Conservation (phyloP, 2,329 filamentous ascomycete species). For the Truncatella angustata region DNA sequence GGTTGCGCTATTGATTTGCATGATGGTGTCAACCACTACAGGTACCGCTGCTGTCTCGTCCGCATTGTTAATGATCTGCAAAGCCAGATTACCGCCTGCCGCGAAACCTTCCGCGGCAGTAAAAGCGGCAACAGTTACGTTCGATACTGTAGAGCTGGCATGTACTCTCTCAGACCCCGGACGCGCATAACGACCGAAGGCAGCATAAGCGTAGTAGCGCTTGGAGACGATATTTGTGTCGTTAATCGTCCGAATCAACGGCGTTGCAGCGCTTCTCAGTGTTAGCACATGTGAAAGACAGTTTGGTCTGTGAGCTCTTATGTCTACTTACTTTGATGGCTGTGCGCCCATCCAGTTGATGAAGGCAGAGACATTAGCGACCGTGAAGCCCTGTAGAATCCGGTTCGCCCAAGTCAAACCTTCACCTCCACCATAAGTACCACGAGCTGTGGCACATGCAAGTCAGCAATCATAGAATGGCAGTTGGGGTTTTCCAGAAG, state of each 20-base stretch:
- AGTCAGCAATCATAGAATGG: background rate
- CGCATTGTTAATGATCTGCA: conserved; percentile 4
- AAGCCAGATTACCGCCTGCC: background rate
- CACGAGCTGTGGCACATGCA: background rate
- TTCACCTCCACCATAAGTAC: conserved; percentile 1
- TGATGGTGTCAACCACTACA: background rate
- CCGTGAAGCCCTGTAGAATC: conserved; percentile 3
- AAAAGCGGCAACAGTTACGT: conserved; percentile 1
- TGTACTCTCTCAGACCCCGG: conserved; percentile 2
- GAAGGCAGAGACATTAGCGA: conserved; percentile 4
- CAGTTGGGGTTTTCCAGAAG: background rate
- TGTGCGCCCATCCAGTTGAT: conserved; percentile 8
- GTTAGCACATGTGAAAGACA: background rate
- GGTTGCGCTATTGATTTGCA: background rate
- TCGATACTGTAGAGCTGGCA: background rate
- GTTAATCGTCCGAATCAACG: conserved; percentile 1
- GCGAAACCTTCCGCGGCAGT: background rate
- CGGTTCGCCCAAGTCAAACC: conserved; percentile 5
- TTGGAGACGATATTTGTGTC: conserved; percentile 6
- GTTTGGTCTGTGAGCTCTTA: background rate
- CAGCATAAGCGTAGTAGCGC: conserved; percentile 5
- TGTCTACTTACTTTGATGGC: background rate
- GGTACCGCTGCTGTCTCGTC: background rate
- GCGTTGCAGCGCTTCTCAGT: background rate
- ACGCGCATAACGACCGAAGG: background rate